These are phyloP conservation scores for Nasturtium officinale DNA, from an alignment of 345 rosid species.

Conservation along the genomic window DNA sequence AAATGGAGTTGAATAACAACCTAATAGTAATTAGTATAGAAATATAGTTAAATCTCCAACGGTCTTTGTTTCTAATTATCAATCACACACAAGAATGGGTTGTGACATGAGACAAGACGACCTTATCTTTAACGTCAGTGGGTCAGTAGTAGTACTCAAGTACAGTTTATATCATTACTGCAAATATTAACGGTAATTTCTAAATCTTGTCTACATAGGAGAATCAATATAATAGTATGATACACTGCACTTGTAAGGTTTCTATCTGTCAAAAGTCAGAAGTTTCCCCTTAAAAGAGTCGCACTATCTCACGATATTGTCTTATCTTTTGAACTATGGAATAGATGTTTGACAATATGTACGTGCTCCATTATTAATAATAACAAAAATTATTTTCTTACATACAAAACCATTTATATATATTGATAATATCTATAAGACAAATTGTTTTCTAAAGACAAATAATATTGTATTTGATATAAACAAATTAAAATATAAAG, in stretches of 20 bases:
- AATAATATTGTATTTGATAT: neutral
- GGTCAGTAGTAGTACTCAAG: slow-evolving; percentile 37
- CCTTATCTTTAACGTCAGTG: slow-evolving; percentile 41
- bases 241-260: slow-evolving; percentile 35
- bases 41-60: neutral
- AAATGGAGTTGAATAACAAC: too few relatives aligned
- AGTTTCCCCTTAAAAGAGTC: neutral
- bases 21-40: neutral
- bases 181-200: slow-evolving; percentile 31
- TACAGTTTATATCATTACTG: slow-evolving; percentile 30
- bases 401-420: neutral
- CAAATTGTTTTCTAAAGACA: neutral
- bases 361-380: neutral
- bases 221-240: neutral
- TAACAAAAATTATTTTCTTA: neutral
- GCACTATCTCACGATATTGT: slow-evolving; percentile 20
- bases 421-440: neutral
- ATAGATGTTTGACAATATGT: slow-evolving; percentile 1
- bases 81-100: slow-evolving; percentile 37
- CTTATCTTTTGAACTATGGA: slow-evolving; percentile 13
- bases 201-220: slow-evolving; percentile 6
- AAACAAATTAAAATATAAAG: neutral
- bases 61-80: slow-evolving; percentile 10
- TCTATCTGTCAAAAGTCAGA: slow-evolving; percentile 29
- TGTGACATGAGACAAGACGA: slow-evolving; percentile 41